Percentiles rank a stretch among this genome's conserved stretches.
Evolutionary conservation across 495 filamentous ascomycete species (phyloP).

Genomic region (Usnea hakonensis): DNA sequence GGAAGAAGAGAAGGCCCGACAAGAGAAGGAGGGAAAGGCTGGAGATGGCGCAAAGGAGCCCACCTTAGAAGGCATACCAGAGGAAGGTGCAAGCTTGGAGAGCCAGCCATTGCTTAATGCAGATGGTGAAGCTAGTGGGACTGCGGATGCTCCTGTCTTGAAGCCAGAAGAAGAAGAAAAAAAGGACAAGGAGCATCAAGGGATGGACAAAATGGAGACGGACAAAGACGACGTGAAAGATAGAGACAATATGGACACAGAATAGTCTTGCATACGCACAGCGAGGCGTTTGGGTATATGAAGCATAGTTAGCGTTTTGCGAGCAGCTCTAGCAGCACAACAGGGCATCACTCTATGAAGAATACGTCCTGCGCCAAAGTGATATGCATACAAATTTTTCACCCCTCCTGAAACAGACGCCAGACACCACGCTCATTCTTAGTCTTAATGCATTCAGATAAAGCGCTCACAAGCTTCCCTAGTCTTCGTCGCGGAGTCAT

Average conservation of each 20-base stretch:
- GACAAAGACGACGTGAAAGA: conserved; percentile 51
- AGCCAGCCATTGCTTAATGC: conserved; percentile 54
- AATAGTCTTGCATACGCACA: conserved; percentile 35
- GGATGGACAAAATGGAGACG: conserved; percentile 47
- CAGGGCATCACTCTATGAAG: neutral
- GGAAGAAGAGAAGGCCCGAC: conserved; percentile 92
- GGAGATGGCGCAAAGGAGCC: conserved; percentile 59
- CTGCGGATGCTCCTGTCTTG: conserved; percentile 28
- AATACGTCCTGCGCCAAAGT: neutral
- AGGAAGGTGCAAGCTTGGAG: conserved; percentile 57
- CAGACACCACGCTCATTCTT: neutral
- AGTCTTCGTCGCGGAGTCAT: neutral
- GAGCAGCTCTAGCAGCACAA: neutral
- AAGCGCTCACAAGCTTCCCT: neutral
- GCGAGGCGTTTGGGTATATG: conserved; percentile 17
- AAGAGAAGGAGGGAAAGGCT: conserved; percentile 74
- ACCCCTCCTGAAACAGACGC: neutral
- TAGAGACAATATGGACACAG: conserved; percentile 83
- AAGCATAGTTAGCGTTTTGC: conserved; percentile 14
- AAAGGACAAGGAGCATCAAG: conserved; percentile 53
- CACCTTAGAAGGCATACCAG: conserved; percentile 70
- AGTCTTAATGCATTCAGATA: neutral
- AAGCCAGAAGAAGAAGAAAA: conserved; percentile 40
- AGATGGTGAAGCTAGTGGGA: conserved; percentile 61
- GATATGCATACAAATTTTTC: neutral